A percentile compares a stretch with the other conserved stretches of the same genome.
These are phyloP conservation scores for Cucurbitaria berberidis DNA, from an alignment of 2,329 filamentous ascomycete genomes.

Conservation along the genomic window DNA sequence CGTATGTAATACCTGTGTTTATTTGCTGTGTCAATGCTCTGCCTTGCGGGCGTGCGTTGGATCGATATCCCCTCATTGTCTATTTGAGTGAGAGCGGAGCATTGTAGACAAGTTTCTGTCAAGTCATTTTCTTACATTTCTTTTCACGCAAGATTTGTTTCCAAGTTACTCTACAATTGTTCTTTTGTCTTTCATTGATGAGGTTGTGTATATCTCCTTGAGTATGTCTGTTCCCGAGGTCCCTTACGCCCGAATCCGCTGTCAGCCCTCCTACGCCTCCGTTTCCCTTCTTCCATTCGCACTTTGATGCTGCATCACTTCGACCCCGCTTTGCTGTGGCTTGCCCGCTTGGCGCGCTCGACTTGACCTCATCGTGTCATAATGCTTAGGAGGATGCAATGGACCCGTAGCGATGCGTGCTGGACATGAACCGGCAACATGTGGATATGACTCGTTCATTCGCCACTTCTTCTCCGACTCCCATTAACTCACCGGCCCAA, in stretches of 20 bases:
- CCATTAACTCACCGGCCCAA: slow-evolving; percentile 42
- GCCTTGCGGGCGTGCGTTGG: slow-evolving; percentile 43
- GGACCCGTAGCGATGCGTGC: slow-evolving; percentile 28
- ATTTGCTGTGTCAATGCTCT: slow-evolving; percentile 45
- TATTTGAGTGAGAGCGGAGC: slow-evolving; percentile 21
- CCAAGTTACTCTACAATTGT: slow-evolving; percentile 11
- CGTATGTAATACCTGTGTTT: slow-evolving; percentile 43
- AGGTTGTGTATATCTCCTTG: slow-evolving; percentile 46
- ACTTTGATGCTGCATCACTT: slow-evolving; percentile 34
- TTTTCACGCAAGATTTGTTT: slow-evolving; percentile 3
- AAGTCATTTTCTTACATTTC: slow-evolving; percentile 10
- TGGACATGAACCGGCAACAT: slow-evolving; percentile 50
- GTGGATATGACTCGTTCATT: slow-evolving; percentile 53
- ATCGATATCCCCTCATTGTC: slow-evolving; percentile 45
- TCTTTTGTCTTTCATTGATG: slow-evolving; percentile 28
- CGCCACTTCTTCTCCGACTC: slow-evolving; percentile 37
- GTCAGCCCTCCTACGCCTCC: not conserved
- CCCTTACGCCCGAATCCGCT: slow-evolving; percentile 52
- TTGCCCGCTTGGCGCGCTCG: slow-evolving; percentile 44
- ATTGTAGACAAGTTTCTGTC: not conserved
- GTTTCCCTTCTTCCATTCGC: slow-evolving; percentile 39
- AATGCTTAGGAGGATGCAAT: slow-evolving; percentile 30
- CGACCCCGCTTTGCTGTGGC: slow-evolving; percentile 42
- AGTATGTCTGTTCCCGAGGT: slow-evolving; percentile 51
- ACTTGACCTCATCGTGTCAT: slow-evolving; percentile 36